Base-by-base conservation (phyloP, 768 basidiomycete genomes). In the Mycena epipterygia region DNA sequence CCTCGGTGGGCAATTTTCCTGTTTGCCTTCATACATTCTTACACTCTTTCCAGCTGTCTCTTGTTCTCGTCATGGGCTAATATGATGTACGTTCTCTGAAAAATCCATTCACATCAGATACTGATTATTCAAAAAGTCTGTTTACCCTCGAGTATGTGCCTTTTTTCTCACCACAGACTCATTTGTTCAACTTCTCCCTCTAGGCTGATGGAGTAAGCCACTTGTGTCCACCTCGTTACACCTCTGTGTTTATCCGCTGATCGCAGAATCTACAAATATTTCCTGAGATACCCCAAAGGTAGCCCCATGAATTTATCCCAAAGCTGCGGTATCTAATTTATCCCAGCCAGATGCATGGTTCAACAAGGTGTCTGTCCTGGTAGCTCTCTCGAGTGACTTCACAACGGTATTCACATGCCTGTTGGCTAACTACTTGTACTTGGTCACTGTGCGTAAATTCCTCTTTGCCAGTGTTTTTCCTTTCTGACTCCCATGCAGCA, bases 71-170 rank as follows among this genome's bases (percentile, higher is more conserved):
- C 52, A 55, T 55, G 52, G 52, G 52, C 52, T 16, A 55, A 55
- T 16, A 55, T 55, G 29, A 32, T 55, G 52, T 57, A 41, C 25
- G 35, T 62, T 19, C 46, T 51, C 17, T n/a, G n/a, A n/a, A n/a
- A 48, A 5, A 44, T n/a, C 42, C 2, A 48, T 51, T 30, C 46
- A 23, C 17, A 5, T 25, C 8, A 11, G 13, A 39, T 39, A 23
- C 23, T 49, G 48, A 25, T 27, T 27, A 49, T 41, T 30, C 35
- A 29, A 30, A 14, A 27, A 62, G 60, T 25, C 32, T 62, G 32
- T 62, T 62, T 35, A 62, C 60, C 12, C 46, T 62, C n/a, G 60
- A 62, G 60, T 62, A 39, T 42, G 58, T 59, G n/a, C n/a, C 58
- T 23, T 42, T 9, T 46, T 25, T 30, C 29, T 2, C 29, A n/a